Evolutionary conservation across 2,329 filamentous ascomycete species (phyloP), one percentile per base, ranked within the genome.

Genomic region (Myrmaecium sp.): DNA sequence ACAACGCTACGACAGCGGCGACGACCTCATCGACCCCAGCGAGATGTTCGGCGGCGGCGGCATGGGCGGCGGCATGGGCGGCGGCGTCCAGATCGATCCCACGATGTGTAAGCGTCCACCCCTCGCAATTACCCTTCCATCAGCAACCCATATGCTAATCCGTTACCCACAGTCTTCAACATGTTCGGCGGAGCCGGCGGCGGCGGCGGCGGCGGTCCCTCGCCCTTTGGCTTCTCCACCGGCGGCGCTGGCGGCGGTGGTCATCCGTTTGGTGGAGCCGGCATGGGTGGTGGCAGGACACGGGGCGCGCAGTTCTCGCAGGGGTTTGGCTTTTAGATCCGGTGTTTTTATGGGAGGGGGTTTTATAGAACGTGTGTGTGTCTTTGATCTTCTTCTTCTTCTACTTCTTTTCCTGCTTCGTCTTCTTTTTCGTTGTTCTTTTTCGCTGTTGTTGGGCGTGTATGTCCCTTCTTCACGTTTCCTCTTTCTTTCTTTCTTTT

Each of bases 1-100:
- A 39, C 77, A 79, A 37, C 66, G 78, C 28, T 98, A 92, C 47
- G 86, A 98, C 48, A 89, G 76, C 38, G 89, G 89, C 19, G 81
- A 89, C 32, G 86, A 98, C 49, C 68, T 94, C 16, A 66, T 89
- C 31, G 86, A 94, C 46, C 79, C 81, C 3, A 66, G 72, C 27
- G 84, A 94, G 44, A 84, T 86, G 69, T 89, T 86, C 41, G 65
- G 71, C 28, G 69, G 71, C 25, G 66, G 66, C 30, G 62, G 60
- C 17, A 64, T 62, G 25, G 49, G 50, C 16, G 52, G 55, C 13
- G 44, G 43, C 13, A 28, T 30, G 21, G 32, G 32, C 16, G 53
- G 52, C 14, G 55, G 57, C 12, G 81, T 84, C 46, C 32, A 36
- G 15, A 50, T 52, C 23, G 45, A 46, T 31, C 45, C 46, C 5